A percentile compares a stretch with the other conserved stretches of the same genome.
These are phyloP conservation scores for Curvularia lunata DNA, from an alignment of 2,329 filamentous ascomycete genomes.

Conservation along the genomic window DNA sequence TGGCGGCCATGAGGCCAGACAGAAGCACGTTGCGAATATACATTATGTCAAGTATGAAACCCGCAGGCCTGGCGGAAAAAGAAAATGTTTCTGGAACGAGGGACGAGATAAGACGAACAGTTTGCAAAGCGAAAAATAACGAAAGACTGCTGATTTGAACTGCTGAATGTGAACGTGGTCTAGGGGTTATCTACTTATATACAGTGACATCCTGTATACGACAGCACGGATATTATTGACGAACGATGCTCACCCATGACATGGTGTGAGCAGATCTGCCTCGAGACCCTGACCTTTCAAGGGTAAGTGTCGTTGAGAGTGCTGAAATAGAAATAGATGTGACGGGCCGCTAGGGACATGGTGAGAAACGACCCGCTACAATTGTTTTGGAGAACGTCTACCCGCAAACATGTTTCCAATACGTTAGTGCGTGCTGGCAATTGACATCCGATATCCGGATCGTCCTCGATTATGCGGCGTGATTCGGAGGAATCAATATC, in stretches of 20 bases:
- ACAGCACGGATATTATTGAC: slow-evolving; percentile 25
- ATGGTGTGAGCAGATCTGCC: slow-evolving; percentile 14
- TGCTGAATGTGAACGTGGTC: slow-evolving; percentile 12
- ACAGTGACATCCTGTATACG: slow-evolving; percentile 10
- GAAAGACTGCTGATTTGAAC: slow-evolving; percentile 19
- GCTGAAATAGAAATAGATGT: slow-evolving; percentile 21
- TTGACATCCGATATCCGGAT: slow-evolving; percentile 20
- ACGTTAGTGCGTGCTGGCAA: slow-evolving; percentile 20
- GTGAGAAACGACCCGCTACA: slow-evolving; percentile 24
- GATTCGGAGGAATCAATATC: neutral
- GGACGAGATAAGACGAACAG: neutral
- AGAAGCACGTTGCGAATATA: slow-evolving; percentile 41
- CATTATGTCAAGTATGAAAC: slow-evolving; percentile 29
- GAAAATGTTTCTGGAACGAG: slow-evolving; percentile 1
- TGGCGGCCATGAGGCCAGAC: slow-evolving; percentile 34
- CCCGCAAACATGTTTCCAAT: slow-evolving; percentile 18
- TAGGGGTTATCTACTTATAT: slow-evolving; percentile 30
- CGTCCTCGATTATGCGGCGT: slow-evolving; percentile 7
- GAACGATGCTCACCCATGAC: slow-evolving; percentile 9
- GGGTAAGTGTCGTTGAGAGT: slow-evolving; percentile 11
- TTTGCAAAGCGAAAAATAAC: slow-evolving; percentile 12
- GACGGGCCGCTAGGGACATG: slow-evolving; percentile 24
- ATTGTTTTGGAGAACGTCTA: slow-evolving; percentile 22
- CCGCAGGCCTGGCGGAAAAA: slow-evolving; percentile 13
- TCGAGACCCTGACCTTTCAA: slow-evolving; percentile 17